Base-by-base conservation (phyloP, 2,329 filamentous ascomycete species). In the Parasarocladium wereldwijsianum region DNA sequence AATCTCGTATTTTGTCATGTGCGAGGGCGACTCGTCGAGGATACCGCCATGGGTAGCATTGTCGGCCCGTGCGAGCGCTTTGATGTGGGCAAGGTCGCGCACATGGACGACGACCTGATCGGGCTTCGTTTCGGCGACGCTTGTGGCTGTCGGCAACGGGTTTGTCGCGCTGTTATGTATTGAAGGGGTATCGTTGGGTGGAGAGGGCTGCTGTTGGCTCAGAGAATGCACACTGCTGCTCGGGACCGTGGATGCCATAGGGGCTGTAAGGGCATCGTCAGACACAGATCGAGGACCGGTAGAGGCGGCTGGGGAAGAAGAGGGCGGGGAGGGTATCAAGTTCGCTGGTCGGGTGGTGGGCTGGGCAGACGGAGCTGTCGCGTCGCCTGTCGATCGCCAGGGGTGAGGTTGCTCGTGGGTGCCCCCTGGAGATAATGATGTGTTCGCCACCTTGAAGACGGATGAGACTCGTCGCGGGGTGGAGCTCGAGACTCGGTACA, bases 31-130 rank as follows among this genome's bases (percentile, higher is more conserved):
- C 36, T 62, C 66, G 38, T 62, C 63, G 33, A 62, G 52, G 33
- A 59, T 60, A 43, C 66, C 58, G 6, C 28, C 26, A 15, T 21
- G 15, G 12, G 24, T 29, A n/a, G 32, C 20, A 11, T 28, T 29
- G 40, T 93, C 83, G 38, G 87, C 78, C 38, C 68, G 76, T 16
- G 84, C 85, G 38, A 98, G 78, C 47, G 72, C 84, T 49, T 90
- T 82, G 37, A 98, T 87, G 47, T 98, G 90, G 24, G 78, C 79
- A 29, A 98, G 63, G 51, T 93, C 85, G 44, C 81, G 80, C 24
- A 98, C 76, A 48, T 81, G 79, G 46, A 96, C 81, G 4, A 66
- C 66, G 8, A 52, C 59, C 31, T 66, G 62, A 31, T 54, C 49
- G 39, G 46, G 38, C 41, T n/a, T n/a, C n/a, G n/a, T n/a, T n/a